These are phyloP conservation scores for Trematosphaeria pertusa DNA, from an alignment of 2,329 filamentous ascomycete species.

Conservation along the genomic window DNA sequence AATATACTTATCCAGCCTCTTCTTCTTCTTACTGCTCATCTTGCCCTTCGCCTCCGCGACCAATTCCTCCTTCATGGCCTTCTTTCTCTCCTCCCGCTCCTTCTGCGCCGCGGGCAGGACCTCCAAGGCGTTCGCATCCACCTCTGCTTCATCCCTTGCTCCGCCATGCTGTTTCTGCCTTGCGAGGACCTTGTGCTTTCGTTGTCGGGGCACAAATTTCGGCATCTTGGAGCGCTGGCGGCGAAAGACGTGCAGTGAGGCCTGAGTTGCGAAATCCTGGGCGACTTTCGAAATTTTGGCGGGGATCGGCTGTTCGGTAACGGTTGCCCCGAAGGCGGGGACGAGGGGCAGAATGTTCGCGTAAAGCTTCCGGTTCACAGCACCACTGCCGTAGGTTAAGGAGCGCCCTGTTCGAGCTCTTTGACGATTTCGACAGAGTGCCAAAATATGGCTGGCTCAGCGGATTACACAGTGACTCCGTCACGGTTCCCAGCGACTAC, in stretches of 20 bases:
- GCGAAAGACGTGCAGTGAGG: constrained; percentile 6
- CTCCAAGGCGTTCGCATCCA: constrained; percentile 62
- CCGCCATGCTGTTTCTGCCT: constrained; percentile 59
- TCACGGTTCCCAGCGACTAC: constrained; percentile 73
- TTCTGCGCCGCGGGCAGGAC: constrained; percentile 57
- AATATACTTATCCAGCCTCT: constrained; percentile 73
- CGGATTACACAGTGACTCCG: constrained; percentile 30
- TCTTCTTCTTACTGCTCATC: constrained; percentile 70
- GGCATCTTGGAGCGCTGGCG: constrained; percentile 35
- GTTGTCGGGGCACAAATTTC: constrained; percentile 59
- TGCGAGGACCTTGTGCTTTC: constrained; percentile 70
- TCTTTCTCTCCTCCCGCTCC: constrained; percentile 61
- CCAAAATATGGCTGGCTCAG: constrained; percentile 14
- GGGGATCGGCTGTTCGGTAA: constrained; percentile 31
- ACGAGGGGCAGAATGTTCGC: constrained; percentile 19
- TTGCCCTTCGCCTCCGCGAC: constrained; percentile 60
- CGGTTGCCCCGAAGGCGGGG: constrained; percentile 30
- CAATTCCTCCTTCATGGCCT: constrained; percentile 61
- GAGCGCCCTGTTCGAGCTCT: too few relatives aligned
- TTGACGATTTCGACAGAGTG: constrained; percentile 3
- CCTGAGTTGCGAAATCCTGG: constrained; percentile 14
- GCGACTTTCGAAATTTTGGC: constrained; percentile 42
- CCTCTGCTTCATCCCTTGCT: constrained; percentile 47
- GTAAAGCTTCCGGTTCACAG: background rate
- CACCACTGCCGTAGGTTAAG: too few relatives aligned